Conservation (phyloP, 176 grass and related monocot genomes). For the Zizania latifolia region DNA sequence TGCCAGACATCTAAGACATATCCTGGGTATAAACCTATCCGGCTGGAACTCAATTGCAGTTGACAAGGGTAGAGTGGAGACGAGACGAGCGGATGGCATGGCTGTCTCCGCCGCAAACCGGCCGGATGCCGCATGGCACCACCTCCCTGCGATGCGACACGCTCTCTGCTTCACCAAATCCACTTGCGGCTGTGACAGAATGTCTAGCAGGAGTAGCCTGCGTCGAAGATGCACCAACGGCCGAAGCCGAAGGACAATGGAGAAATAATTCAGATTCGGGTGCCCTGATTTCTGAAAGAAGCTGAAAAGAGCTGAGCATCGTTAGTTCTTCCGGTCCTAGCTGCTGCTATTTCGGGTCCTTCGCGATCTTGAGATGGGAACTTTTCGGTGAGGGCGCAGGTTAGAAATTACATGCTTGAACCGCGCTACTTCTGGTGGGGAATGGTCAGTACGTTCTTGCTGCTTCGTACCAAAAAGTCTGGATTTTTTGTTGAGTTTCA, state of each 20-base stretch:
- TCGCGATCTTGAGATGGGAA: background rate
- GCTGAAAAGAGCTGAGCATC: background rate
- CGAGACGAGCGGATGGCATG: background rate
- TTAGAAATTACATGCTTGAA: background rate
- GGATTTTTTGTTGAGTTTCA: background rate
- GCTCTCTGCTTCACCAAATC: background rate
- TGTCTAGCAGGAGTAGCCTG: background rate
- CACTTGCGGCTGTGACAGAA: background rate
- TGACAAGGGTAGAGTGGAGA: slow-evolving; percentile 4
- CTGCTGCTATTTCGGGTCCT: background rate
- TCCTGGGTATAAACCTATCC: too few species aligned
- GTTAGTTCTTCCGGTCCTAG: background rate
- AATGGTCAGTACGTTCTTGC: too few species aligned
- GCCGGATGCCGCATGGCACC: background rate
- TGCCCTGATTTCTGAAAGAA: background rate
- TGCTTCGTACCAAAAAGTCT: background rate
- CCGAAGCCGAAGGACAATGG: background rate
- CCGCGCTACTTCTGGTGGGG: background rate
- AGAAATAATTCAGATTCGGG: too few species aligned
- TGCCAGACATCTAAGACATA: too few species aligned
- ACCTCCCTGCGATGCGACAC: background rate
- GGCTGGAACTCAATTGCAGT: background rate
- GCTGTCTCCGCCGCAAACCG: background rate
- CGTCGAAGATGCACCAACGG: background rate
- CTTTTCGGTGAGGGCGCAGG: background rate